A percentile compares a stretch with the other conserved stretches of the same genome.
phyloP scores from a whole-genome alignment of 352 stramenopile genomes.

The Aphanomyces stellatus region DNA sequence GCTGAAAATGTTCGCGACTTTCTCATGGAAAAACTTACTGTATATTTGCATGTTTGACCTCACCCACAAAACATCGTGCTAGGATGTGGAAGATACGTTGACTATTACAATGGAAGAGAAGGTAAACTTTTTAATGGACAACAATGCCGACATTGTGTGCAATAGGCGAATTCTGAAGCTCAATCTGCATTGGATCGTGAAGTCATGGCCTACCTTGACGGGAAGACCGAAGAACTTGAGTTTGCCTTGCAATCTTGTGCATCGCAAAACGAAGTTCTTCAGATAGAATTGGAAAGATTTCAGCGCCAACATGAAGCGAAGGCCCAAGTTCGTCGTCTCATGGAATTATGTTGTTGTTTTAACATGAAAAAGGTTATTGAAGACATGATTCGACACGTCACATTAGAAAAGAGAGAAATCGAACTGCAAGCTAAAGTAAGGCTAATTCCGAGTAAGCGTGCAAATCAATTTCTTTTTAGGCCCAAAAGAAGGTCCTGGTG shows the following conservation, averaged over 20 bases:
- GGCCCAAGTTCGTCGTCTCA: slow-evolving; percentile 31
- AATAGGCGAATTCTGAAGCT: slow-evolving; percentile 51
- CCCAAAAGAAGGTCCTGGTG: slow-evolving; percentile 73
- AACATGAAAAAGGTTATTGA: slow-evolving; percentile 53
- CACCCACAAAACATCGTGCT: background rate
- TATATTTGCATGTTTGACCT: background rate
- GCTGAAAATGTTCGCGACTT: slow-evolving; percentile 77
- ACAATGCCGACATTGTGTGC: too few species aligned
- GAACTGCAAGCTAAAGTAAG: slow-evolving; percentile 33
- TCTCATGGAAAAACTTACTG: slow-evolving; percentile 70
- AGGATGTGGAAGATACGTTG: slow-evolving; percentile 60
- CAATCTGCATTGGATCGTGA: slow-evolving; percentile 61
- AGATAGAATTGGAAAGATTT: slow-evolving; percentile 34
- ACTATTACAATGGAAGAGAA: slow-evolving; percentile 39
- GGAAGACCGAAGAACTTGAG: slow-evolving; percentile 71
- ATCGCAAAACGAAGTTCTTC: slow-evolving; percentile 45
- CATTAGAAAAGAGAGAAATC: slow-evolving; percentile 67
- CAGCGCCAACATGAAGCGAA: slow-evolving; percentile 51
- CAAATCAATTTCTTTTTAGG: slow-evolving; percentile 19
- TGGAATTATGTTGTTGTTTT: background rate
- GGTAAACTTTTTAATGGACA: too few species aligned
- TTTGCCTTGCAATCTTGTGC: slow-evolving; percentile 39
- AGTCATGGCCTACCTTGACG: slow-evolving; percentile 77
- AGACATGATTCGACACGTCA: slow-evolving; percentile 68
- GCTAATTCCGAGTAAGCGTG: background rate